Evolutionary conservation across 345 rosid genomes (phyloP), one percentile per base, ranked within the genome.

Genomic region (Citrus maxima): DNA sequence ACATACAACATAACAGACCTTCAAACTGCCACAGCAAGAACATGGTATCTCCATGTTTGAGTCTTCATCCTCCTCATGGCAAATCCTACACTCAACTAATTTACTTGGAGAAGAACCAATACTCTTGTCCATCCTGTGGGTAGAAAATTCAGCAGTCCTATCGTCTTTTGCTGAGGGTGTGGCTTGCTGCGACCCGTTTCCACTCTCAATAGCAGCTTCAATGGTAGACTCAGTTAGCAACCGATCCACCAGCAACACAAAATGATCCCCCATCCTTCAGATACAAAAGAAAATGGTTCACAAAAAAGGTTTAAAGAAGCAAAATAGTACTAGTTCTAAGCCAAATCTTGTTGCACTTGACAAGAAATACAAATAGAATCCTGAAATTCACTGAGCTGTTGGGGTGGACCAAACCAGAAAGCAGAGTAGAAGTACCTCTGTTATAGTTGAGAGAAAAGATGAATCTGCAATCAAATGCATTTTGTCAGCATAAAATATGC

Each of bases 21-120:
- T 93, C 82, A 95, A 88, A 83, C 95, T 95, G 79, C 98, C 97
- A 10, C 94, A 68, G 73, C 98, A 95, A 67, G 92, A 87, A 82
- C 98, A 93, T 1, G 98, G 98, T 13, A 77, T 76, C 84, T 95
- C 98, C 98, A 92, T 88, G 74, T 89, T 91, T 34, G 79, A 74
- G 80, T 84, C 87, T 80, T 92, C 87, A 60, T 91, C 98, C 82
- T 95, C 98, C 37, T 95, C 98, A 63, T 95, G 98, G 84, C 98
- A 95, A 83, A 95, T 93, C 82, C 93, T 88, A 81, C 98, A 95
- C 59, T 89, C 88, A 51, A 80, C 92, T 69, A 88, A 70, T 74
- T 85, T 85, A 35, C 13, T 79, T 16, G 85, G 81, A 78, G 79
- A 84, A 67, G 92, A 80, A 76, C 55, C 66, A n/a, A 79, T 54